A percentile compares a stretch with the other conserved stretches of the same genome.
These are phyloP conservation scores for Buddleja alternifolia DNA, from an alignment of 257 asterid species.

Conservation along the genomic window DNA sequence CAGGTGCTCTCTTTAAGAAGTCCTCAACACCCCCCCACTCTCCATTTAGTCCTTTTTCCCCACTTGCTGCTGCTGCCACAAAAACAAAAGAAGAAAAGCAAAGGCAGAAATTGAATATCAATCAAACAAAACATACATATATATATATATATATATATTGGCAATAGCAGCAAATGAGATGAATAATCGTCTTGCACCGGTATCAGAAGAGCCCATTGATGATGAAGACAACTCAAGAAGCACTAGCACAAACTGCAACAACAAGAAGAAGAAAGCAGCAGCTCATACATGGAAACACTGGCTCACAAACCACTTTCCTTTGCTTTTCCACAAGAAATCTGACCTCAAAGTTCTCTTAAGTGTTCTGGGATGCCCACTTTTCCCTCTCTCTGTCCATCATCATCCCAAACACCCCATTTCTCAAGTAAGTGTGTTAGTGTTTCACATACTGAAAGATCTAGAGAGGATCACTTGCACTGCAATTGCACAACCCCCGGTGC, in stretches of 20 bases:
- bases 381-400: conserved; percentile 56
- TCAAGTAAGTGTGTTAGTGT: conserved; percentile 52
- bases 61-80: background rate
- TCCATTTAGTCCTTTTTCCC: background rate
- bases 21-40: conserved; percentile 12
- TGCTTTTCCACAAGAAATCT: conserved; percentile 64
- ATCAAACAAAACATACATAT: no score
- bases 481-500: no score
- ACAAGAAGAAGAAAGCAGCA: no score
- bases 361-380: conserved; percentile 85
- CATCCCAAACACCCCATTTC: conserved; percentile 42
- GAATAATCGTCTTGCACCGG: conserved; percentile 76
- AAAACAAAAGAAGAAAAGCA: background rate
- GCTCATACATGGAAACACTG: conserved; percentile 60
- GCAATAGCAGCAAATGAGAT: conserved; percentile 29
- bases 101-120: background rate
- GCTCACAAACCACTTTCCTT: conserved; percentile 58
- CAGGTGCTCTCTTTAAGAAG: conserved; percentile 24
- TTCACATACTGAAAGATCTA: no score
- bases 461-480: no score
- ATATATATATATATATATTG: no score
- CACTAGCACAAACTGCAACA: conserved; percentile 33
- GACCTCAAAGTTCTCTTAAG: conserved; percentile 67
- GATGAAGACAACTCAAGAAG: conserved; percentile 53
- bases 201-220: conserved; percentile 67